Evolutionary conservation across 2,329 filamentous ascomycete species (phyloP), one percentile per base, ranked within the genome.

Genomic region (Phialemoniopsis sp.): DNA sequence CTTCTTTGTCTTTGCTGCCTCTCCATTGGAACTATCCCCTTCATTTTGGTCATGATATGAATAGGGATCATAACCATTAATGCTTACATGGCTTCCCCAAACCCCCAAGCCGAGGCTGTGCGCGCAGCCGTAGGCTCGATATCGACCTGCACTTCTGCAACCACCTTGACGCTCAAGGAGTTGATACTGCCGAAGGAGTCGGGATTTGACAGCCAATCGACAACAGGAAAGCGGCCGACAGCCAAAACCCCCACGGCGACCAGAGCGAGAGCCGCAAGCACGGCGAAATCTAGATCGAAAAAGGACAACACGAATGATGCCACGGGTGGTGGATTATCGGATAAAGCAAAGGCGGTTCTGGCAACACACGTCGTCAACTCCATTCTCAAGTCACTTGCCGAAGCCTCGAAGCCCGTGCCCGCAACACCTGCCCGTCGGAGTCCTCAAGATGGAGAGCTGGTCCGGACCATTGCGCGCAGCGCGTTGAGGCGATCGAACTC

Each of bases 321-420:
- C 43, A 46, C 53, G 51, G 47, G 59, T 28, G 63, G 65, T 37
- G 62, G 64, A 34, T 58, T 84, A 21, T 64, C 72, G 5, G 55
- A 68, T 5, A 78, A 74, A 49, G 83, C 88, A 42, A 79, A 74
- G 57, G 80, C 80, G 37, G 68, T 77, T 33, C 63, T 90, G 29
- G 85, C 86, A 12, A 88, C 85, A 0, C 78, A 89, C 45, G 70
- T 88, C 29, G 78, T 89, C 51, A 91, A 90, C 56, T 67, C 70
- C 7, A 73, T 81, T 2, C 68, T 90, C 30, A 89, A 86, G 52
- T 71, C 76, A 9, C 70, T 91, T 4, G 72, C 73, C n/a, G 80
- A 86, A 40, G 80, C 80, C 0, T 69, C 80, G 15, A 89, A 82
- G 55, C 59, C 66, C 3, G 45, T 62, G 4, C 47, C 59, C 2